A percentile compares a stretch with the other conserved stretches of the same genome.
Evolutionary conservation across 139 green algal genomes (phyloP).

Genomic region (Coelastrella sp.): DNA sequence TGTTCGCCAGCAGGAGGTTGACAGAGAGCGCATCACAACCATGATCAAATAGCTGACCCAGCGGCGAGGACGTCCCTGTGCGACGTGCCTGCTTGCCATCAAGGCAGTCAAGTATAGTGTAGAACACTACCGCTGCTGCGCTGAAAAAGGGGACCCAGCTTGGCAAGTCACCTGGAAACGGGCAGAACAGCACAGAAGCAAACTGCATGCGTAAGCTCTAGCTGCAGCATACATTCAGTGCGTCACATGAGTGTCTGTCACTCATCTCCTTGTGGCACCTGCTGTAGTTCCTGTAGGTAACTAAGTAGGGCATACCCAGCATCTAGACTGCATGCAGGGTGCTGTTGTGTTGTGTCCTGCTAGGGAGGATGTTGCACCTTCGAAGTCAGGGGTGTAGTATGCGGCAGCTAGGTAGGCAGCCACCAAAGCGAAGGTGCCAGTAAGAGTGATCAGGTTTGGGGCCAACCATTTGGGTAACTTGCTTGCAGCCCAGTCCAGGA

Average conservation of each 20-base stretch:
- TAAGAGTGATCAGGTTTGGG: conserved; percentile 94
- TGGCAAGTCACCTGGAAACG: conserved; percentile 58
- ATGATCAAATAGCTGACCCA: conserved; percentile 98
- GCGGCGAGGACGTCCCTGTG: conserved; percentile 86
- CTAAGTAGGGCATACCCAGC: no score
- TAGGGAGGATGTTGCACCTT: conserved; percentile 45
- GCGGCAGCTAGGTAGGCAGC: conserved; percentile 68
- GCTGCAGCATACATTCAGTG: not conserved
- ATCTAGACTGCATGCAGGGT: no score
- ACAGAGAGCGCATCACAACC: conserved; percentile 91
- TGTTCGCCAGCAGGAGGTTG: conserved; percentile 78
- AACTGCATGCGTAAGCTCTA: not conserved
- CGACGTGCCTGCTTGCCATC: conserved; percentile 96
- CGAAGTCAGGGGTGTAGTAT: conserved; percentile 74
- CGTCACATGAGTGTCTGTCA: no score
- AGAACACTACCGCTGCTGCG: conserved; percentile 65
- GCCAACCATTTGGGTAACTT: conserved; percentile 89
- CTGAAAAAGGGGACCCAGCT: conserved; percentile 75
- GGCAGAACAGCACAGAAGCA: not conserved
- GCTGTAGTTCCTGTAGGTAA: no score
- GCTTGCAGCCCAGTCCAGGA: conserved; percentile 67
- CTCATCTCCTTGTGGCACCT: no score
- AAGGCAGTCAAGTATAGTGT: conserved; percentile 93
- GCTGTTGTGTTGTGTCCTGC: no score
- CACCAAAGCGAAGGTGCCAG: conserved; percentile 74